These are phyloP conservation scores for Bipolaris bicolor DNA, from an alignment of 2,329 filamentous ascomycete genomes.

Conservation along the genomic window DNA sequence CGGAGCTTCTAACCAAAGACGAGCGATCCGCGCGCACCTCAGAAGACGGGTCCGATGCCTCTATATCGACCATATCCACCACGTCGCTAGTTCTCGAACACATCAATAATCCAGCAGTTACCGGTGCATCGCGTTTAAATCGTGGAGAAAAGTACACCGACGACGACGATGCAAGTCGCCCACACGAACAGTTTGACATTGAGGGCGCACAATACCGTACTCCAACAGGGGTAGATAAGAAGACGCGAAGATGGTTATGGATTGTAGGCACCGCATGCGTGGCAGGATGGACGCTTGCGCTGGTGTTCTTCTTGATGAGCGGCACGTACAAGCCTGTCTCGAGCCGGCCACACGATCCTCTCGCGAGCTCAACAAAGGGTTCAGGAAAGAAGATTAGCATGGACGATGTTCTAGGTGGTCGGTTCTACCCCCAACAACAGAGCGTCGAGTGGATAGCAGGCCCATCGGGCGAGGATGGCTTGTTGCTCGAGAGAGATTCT, in stretches of 20 bases:
- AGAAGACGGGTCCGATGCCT: conserved; percentile 55
- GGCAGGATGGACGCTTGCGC: conserved; percentile 70
- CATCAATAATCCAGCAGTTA: conserved; percentile 63
- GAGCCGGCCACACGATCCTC: conserved; percentile 69
- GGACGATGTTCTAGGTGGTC: conserved; percentile 70
- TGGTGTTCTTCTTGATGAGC: conserved; percentile 69
- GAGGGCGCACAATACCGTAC: conserved; percentile 57
- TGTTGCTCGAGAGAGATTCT: conserved; percentile 76
- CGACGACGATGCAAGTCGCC: conserved; percentile 51
- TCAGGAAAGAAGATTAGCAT: conserved; percentile 75
- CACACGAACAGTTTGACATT: conserved; percentile 58
- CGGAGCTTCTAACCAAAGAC: conserved; percentile 51
- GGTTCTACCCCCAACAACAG: conserved; percentile 69
- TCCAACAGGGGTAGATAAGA: conserved; percentile 66
- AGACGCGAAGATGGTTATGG: conserved; percentile 67
- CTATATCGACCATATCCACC: conserved; percentile 78
- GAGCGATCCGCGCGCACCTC: conserved; percentile 40
- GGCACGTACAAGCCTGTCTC: conserved; percentile 71
- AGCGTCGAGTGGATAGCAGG: conserved; percentile 79
- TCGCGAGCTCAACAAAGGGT: conserved; percentile 66
- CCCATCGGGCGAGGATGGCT: conserved; percentile 77
- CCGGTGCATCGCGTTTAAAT: conserved; percentile 35
- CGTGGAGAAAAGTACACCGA: conserved; percentile 48
- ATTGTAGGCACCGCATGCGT: conserved; percentile 66
- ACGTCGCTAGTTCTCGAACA: conserved; percentile 83